These are phyloP conservation scores for Phoenix roebelenii DNA, from an alignment of 176 grass and related monocot species.

Conservation along the genomic window DNA sequence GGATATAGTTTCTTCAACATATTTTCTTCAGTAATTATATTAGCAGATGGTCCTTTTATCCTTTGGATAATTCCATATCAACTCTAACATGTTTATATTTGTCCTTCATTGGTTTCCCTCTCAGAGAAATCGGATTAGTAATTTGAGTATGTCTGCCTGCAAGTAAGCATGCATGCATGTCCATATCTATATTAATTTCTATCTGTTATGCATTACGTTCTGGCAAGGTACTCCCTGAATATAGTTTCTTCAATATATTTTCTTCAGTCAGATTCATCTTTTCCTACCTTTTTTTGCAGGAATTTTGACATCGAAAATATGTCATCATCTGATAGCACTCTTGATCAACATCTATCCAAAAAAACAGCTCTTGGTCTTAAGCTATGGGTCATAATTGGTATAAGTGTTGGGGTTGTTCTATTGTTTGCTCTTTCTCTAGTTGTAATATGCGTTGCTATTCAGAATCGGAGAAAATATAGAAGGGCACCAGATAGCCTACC, in stretches of 20 bases:
- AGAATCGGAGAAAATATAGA: slow-evolving; percentile 12
- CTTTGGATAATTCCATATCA: too few species aligned
- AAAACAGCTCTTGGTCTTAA: slow-evolving; percentile 13
- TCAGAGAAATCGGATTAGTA: too few species aligned
- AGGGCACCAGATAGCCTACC: not conserved
- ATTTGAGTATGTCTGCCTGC: too few species aligned
- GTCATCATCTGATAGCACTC: slow-evolving; percentile 11
- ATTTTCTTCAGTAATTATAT: too few species aligned
- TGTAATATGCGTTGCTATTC: slow-evolving; percentile 1
- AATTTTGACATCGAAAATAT: not conserved
- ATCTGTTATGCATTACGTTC: too few species aligned
- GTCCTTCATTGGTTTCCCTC: too few species aligned
- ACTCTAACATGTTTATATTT: too few species aligned
- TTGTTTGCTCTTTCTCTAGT: slow-evolving; percentile 8
- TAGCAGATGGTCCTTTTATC: too few species aligned
- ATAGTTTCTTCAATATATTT: not conserved
- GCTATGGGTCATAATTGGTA: slow-evolving; percentile 17
- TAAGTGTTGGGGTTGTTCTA: slow-evolving; percentile 6
- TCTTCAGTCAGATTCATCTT: not conserved
- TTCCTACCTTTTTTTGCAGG: not conserved
- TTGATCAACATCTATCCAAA: slow-evolving; percentile 10
- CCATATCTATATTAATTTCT: too few species aligned
- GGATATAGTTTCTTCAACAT: too few species aligned
- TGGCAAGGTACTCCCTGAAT: not conserved
- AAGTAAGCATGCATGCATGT: too few species aligned